Percentiles rank a stretch among this genome's conserved stretches.
phyloP scores from a whole-genome alignment of 805 yeast genomes.

The Scheffersomyces stipitis region DNA sequence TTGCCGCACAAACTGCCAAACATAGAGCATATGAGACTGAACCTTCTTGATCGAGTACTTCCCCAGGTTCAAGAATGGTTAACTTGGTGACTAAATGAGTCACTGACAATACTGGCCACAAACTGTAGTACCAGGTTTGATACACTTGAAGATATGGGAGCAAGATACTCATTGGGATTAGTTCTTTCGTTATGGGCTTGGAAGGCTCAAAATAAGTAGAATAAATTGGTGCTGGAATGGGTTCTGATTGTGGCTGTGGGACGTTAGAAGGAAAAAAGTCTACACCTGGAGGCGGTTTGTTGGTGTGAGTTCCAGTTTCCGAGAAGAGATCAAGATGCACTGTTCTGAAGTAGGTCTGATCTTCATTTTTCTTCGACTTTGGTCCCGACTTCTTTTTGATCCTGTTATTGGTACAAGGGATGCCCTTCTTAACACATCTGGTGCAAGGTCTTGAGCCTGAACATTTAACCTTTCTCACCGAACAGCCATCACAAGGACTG shows the following conservation, averaged over 20 bases:
- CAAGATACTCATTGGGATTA: slow-evolving; percentile 20
- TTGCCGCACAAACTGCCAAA: slow-evolving; percentile 39
- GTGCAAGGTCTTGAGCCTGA: slow-evolving; percentile 29
- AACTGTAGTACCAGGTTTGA: slow-evolving; percentile 42
- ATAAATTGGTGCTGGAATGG: no score
- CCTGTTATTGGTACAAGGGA: slow-evolving; percentile 35
- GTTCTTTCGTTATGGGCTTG: no score
- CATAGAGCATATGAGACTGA: slow-evolving; percentile 27
- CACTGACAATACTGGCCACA: slow-evolving; percentile 38
- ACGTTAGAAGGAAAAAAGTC: no score
- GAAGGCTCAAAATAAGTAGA: no score
- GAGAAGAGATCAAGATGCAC: no score
- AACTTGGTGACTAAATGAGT: slow-evolving; percentile 28
- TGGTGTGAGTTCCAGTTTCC: no score
- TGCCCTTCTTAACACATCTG: slow-evolving; percentile 27
- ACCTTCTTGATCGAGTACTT: slow-evolving; percentile 13
- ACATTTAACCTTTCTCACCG: slow-evolving; percentile 36
- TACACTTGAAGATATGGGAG: slow-evolving; percentile 36
- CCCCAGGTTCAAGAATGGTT: no score
- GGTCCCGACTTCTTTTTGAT: slow-evolving; percentile 38
- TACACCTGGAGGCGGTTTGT: no score
- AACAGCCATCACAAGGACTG: slow-evolving; percentile 45
- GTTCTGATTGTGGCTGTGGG: slow-evolving; percentile 21
- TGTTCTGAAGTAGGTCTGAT: no score
- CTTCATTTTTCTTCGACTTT: slow-evolving; percentile 31